Evolutionary conservation across 2,329 filamentous ascomycete genomes (phyloP), one percentile per base, ranked within the genome.

Genomic region (Pseudogymnoascus destructans): DNA sequence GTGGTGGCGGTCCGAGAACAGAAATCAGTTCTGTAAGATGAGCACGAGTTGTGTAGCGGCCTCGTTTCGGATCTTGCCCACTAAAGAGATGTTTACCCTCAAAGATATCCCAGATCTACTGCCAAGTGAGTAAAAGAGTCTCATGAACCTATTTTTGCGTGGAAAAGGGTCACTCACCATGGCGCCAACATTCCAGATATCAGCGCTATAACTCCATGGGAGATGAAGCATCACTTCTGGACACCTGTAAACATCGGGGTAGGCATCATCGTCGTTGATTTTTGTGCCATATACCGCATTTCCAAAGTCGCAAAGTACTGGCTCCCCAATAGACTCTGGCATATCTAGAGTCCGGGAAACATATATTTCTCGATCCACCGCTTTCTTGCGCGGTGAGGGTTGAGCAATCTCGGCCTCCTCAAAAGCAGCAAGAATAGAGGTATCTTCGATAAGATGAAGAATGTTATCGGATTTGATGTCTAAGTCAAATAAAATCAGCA

Each of bases 261-360:
- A 73, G 0, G 72, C 62, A 33, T 72, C 68, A 11, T 71, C 64
- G 2, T 52, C 25, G 52, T 74, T 72, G 6, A 71, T 54, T 19
- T 52, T 17, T 9, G 70, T 69, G 1, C 73, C 72, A 0, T n/a
- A 0, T 4, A 75, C 66, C 2, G 74, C 75, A 0, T 73, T 73
- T 9, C 75, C 75, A 60, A 79, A 77, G 59, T 79, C 77, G 58
- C 75, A 76, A 5, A 78, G 66, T 0, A 77, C 67, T 0, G 71
- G 70, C 0, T 65, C 65, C 0, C 71, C 71, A 27, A 61, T 60
- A 5, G 62, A 36, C 11, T 66, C 67, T 0, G 71, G 71, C 55
- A 70, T 64, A 60, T 63, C 57, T 10, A 77, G 68, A 21, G 70
- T 63, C 3, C 70, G 72, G 10, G 74, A 77, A 0, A 66, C 5